A percentile compares a stretch with the other conserved stretches of the same genome.
Evolutionary conservation across 2,329 filamentous ascomycete genomes (phyloP).

Genomic region (Pseudogymnoascus pannorum): DNA sequence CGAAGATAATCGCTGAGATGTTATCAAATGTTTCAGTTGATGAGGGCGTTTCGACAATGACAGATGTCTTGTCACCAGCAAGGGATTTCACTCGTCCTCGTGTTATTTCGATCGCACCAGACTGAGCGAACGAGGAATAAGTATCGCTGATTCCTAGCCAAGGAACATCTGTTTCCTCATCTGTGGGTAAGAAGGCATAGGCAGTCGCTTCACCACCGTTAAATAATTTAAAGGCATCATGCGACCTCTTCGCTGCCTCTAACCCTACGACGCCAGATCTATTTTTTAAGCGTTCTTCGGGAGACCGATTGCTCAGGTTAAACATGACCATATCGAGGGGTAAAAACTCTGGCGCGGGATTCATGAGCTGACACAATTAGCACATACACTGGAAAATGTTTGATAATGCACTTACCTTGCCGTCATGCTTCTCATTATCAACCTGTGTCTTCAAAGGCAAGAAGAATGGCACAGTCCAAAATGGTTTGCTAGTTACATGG

Average conservation of each 20-base stretch:
- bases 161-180: slow-evolving; percentile 40
- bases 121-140: slow-evolving; percentile 68
- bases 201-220: slow-evolving; percentile 26
- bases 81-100: slow-evolving; percentile 17
- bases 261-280: slow-evolving; percentile 56
- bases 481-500: slow-evolving; percentile 61
- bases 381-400: neutral
- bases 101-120: slow-evolving; percentile 45
- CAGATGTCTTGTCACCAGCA: neutral
- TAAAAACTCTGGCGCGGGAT: slow-evolving; percentile 52
- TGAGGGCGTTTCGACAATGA: slow-evolving; percentile 12
- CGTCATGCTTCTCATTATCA: slow-evolving; percentile 23
- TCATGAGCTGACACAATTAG: slow-evolving; percentile 17
- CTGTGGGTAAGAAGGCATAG: slow-evolving; percentile 29
- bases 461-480: slow-evolving; percentile 62
- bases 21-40: slow-evolving; percentile 38
- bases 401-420: slow-evolving; percentile 29
- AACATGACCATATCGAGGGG: slow-evolving; percentile 68
- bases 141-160: slow-evolving; percentile 64
- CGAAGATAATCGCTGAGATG: slow-evolving; percentile 62
- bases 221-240: slow-evolving; percentile 35
- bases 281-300: slow-evolving; percentile 48
- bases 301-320: slow-evolving; percentile 56
- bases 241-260: slow-evolving; percentile 47
- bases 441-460: slow-evolving; percentile 23